phyloP scores from a whole-genome alignment of 192 early-diverging fungal genomes.

The Anaeromyces robustus region DNA sequence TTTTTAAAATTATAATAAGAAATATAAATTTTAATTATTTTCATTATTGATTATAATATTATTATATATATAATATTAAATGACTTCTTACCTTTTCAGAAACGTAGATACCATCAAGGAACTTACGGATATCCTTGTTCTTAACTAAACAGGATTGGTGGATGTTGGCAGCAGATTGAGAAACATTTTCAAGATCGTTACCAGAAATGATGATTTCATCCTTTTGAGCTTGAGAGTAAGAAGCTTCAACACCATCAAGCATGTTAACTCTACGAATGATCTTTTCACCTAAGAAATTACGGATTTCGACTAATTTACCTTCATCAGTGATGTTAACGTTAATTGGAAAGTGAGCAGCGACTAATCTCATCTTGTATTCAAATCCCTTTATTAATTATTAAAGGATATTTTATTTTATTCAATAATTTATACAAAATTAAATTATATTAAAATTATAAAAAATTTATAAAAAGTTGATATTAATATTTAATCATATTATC shows the following conservation, averaged over 20 bases:
- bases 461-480: too few species aligned
- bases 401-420: too few species aligned
- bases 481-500: too few species aligned
- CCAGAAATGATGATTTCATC: conserved; percentile 88
- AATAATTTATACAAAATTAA: too few species aligned
- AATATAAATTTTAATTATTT: too few species aligned
- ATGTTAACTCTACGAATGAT: conserved; percentile 68
- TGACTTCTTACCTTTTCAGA: conserved; percentile 43
- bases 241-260: conserved; percentile 68
- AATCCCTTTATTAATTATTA: conserved; percentile 41
- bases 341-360: conserved; percentile 99
- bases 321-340: conserved; percentile 73
- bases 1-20: background rate
- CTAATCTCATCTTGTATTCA: conserved; percentile 98
- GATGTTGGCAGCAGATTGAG: conserved; percentile 90
- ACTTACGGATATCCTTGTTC: conserved; percentile 99
- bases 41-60: too few species aligned
- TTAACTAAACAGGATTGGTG: conserved; percentile 83
- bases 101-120: conserved; percentile 95
- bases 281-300: conserved; percentile 98
- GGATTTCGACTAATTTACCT: conserved; percentile 74
- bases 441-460: too few species aligned
- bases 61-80: too few species aligned
- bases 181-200: conserved; percentile 88
- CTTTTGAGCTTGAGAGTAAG: conserved; percentile 68